Evolutionary conservation across 345 rosid species (phyloP).

Genomic region (Raphanus raphanistrum): DNA sequence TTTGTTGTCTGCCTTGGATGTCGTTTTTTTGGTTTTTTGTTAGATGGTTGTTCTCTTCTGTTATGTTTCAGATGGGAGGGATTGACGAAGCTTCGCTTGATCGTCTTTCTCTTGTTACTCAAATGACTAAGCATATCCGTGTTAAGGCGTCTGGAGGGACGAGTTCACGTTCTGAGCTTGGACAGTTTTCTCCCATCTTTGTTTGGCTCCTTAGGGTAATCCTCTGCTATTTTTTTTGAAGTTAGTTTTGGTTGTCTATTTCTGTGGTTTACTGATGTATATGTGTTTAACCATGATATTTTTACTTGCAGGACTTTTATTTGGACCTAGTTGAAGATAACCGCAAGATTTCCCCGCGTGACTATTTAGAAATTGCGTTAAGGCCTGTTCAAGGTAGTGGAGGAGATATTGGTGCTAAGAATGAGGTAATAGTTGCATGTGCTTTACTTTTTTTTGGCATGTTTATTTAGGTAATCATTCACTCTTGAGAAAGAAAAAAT

Average conservation of each 20-base stretch:
- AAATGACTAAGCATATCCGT: constrained; percentile 95
- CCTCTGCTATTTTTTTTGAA: background rate
- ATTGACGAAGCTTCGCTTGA: constrained; percentile 96
- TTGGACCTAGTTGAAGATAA: constrained; percentile 83
- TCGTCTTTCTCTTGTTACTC: constrained; percentile 94
- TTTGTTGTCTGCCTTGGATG: background rate
- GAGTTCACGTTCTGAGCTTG: constrained; percentile 77
- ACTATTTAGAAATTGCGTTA: constrained; percentile 90
- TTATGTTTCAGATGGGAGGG: constrained; percentile 77
- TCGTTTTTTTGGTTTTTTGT: background rate
- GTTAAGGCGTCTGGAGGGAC: constrained; percentile 89
- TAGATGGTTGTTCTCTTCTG: constrained; percentile 7
- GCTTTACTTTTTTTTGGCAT: background rate
- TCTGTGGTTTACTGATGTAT: background rate
- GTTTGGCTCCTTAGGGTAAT: constrained; percentile 97
- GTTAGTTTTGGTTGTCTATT: background rate
- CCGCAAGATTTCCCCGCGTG: constrained; percentile 84
- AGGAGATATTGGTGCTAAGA: constrained; percentile 82
- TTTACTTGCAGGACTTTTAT: constrained; percentile 76
- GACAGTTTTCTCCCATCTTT: constrained; percentile 94
- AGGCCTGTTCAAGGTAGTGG: constrained; percentile 83
- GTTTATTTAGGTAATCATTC: background rate
- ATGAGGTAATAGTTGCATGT: constrained; percentile 61
- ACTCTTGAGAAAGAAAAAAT: background rate
- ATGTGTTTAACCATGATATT: constrained; percentile 4